These are phyloP conservation scores for Bruguiera gymnorhiza DNA, from an alignment of 345 rosid genomes.

Conservation along the genomic window DNA sequence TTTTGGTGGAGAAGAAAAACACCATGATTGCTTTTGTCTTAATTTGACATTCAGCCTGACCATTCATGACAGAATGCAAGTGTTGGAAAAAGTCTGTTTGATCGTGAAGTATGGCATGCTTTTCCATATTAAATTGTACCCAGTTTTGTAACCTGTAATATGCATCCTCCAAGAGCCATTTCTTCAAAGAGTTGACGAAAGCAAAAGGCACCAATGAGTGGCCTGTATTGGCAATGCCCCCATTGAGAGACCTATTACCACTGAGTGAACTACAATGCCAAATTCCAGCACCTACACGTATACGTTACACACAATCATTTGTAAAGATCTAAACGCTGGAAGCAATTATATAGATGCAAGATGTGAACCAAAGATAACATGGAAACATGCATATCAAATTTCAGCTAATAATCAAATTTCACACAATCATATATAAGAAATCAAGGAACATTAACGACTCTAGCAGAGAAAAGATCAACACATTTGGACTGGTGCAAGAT, in stretches of 20 bases:
- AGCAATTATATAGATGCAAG: no score
- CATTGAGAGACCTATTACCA: slow-evolving; percentile 65
- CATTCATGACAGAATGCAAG: not conserved
- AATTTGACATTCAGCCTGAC: slow-evolving; percentile 51
- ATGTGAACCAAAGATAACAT: not conserved
- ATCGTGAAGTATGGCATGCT: no score
- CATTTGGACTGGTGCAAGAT: not conserved
- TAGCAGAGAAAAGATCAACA: no score
- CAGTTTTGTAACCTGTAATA: slow-evolving; percentile 46
- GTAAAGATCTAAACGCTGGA: not conserved
- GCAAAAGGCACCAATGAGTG: slow-evolving; percentile 76
- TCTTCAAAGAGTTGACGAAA: slow-evolving; percentile 92
- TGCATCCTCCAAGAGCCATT: slow-evolving; percentile 86
- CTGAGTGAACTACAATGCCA: slow-evolving; percentile 73
- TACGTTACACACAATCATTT: not conserved
- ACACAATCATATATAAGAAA: no score
- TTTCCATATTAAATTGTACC: not conserved
- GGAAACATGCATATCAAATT: no score
- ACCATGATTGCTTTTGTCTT: slow-evolving; percentile 47
- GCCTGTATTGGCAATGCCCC: slow-evolving; percentile 67
- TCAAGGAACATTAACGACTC: no score
- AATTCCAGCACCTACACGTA: slow-evolving; percentile 57
- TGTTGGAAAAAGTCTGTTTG: not conserved
- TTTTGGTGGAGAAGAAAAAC: slow-evolving; percentile 67
- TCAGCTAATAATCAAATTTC: no score